A percentile compares a stretch with the other conserved stretches of the same genome.
Evolutionary conservation across 805 yeast species (phyloP).

Genomic region (Myxozyma neglecta): DNA sequence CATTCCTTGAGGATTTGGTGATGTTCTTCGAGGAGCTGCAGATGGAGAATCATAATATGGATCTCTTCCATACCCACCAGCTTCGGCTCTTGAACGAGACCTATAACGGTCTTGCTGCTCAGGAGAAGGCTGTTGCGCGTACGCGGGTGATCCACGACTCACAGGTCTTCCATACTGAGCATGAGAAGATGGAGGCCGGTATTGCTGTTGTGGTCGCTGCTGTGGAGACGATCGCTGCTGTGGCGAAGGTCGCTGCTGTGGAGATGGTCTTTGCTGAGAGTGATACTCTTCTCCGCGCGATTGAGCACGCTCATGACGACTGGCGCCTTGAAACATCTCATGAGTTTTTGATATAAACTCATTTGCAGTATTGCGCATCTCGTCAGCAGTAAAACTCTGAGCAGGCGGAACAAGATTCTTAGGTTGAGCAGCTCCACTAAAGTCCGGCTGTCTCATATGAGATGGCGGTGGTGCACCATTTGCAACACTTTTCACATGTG

Average conservation of each 20-base stretch:
- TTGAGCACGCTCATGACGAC: neutral
- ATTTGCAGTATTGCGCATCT: constrained; percentile 41
- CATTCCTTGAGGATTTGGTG: constrained; percentile 10
- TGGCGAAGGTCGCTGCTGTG: constrained; percentile 34
- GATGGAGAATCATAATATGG: constrained; percentile 10
- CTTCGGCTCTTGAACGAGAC: constrained; percentile 13
- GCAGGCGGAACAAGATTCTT: constrained; percentile 36
- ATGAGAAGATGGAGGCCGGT: constrained; percentile 17
- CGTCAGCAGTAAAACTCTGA: constrained; percentile 43
- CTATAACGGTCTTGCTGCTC: constrained; percentile 28
- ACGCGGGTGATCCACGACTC: constrained; percentile 10
- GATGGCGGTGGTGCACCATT: constrained; percentile 18
- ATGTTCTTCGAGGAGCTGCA: neutral
- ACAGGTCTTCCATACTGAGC: constrained; percentile 6
- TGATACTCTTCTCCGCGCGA: neutral
- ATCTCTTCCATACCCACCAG: constrained; percentile 9
- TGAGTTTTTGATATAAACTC: constrained; percentile 36
- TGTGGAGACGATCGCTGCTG: constrained; percentile 27
- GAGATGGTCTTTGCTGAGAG: constrained; percentile 23
- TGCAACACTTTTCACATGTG: neutral
- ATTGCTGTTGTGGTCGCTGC: constrained; percentile 31
- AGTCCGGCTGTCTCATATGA: constrained; percentile 21
- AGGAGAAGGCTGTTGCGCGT: constrained; percentile 37
- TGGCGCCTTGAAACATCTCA: constrained; percentile 31
- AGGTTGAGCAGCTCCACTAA: neutral